Percentiles rank a stretch among this genome's conserved stretches.
These are phyloP conservation scores for Malus orientalis DNA, from an alignment of 306 rosid species.

Conservation along the genomic window DNA sequence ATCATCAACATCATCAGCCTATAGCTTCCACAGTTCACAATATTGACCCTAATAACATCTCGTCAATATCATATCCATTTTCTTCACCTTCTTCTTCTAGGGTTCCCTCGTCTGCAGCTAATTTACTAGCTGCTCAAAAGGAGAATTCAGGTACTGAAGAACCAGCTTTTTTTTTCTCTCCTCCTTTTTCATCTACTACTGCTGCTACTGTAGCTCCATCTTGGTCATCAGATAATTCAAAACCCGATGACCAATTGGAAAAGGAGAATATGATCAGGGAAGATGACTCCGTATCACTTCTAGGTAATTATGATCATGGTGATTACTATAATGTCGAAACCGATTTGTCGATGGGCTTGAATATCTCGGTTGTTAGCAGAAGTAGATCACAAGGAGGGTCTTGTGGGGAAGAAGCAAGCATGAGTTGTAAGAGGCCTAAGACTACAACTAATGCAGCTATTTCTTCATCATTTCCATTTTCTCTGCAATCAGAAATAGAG, in stretches of 20 bases:
- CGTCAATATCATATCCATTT: background rate
- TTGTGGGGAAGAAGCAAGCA: conserved; percentile 18
- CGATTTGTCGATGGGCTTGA: conserved; percentile 43
- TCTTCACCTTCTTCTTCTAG: conserved; percentile 5
- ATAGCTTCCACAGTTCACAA: background rate
- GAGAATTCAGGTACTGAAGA: background rate
- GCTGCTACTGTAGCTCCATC: background rate
- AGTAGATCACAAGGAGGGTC: conserved; percentile 15
- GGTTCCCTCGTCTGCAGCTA: conserved; percentile 3
- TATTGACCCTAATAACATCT: background rate
- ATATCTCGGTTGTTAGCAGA: conserved; percentile 26
- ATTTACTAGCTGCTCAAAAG: background rate
- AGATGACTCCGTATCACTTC: conserved; percentile 8
- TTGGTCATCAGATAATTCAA: background rate
- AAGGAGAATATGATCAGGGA: conserved; percentile 6
- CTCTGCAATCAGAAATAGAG: conserved; percentile 27
- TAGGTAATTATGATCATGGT: background rate
- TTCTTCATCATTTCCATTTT: conserved; percentile 25
- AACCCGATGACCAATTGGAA: conserved; percentile 17
- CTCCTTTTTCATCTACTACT: conserved; percentile 9
- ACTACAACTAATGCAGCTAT: conserved; percentile 5
- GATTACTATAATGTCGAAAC: conserved; percentile 40
- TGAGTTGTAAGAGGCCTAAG: conserved; percentile 33
- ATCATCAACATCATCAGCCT: background rate
- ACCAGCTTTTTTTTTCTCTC: conserved; percentile 9